phyloP scores from a whole-genome alignment of 768 basidiomycete species.

The Termitomyces sp. region DNA sequence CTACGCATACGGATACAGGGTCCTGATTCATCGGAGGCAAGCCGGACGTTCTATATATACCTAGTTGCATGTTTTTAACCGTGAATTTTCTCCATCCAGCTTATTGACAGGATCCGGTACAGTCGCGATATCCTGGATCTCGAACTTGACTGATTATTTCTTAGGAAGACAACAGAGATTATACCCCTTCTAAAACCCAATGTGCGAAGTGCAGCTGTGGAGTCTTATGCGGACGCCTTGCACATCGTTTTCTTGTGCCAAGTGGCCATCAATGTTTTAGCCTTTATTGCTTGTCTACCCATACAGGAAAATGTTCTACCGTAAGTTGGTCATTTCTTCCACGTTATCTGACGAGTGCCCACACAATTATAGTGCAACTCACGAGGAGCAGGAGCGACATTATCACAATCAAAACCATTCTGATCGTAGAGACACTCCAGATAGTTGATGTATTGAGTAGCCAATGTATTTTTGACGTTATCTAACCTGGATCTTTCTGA shows the following conservation, averaged over 20 bases:
- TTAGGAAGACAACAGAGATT: slow-evolving; percentile 66
- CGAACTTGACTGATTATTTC: background rate
- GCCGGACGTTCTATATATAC: slow-evolving; percentile 21
- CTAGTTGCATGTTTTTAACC: slow-evolving; percentile 11
- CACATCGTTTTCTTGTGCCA: slow-evolving; percentile 83
- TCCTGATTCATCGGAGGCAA: slow-evolving; percentile 66
- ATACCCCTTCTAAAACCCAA: slow-evolving; percentile 62
- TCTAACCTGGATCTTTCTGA: background rate
- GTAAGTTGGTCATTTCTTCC: slow-evolving; percentile 26
- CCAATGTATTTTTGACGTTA: slow-evolving; percentile 18
- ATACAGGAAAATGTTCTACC: slow-evolving; percentile 74
- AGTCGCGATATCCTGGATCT: slow-evolving; percentile 6
- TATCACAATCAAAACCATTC: slow-evolving; percentile 38
- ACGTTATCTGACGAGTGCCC: background rate
- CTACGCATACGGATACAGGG: slow-evolving; percentile 75
- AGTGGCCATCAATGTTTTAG: slow-evolving; percentile 59
- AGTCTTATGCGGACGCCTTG: slow-evolving; percentile 77
- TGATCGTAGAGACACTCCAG: slow-evolving; percentile 20
- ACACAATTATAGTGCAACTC: slow-evolving; percentile 46
- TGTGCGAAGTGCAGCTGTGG: slow-evolving; percentile 57
- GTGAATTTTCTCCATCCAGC: slow-evolving; percentile 32
- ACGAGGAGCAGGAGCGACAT: slow-evolving; percentile 57
- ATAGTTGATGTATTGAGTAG: slow-evolving; percentile 23
- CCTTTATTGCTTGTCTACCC: slow-evolving; percentile 65
- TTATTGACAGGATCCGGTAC: slow-evolving; percentile 70